Percentiles rank a stretch among this genome's conserved stretches.
These are phyloP conservation scores for Linum usitatissimum DNA, from an alignment of 345 rosid species.

Conservation along the genomic window DNA sequence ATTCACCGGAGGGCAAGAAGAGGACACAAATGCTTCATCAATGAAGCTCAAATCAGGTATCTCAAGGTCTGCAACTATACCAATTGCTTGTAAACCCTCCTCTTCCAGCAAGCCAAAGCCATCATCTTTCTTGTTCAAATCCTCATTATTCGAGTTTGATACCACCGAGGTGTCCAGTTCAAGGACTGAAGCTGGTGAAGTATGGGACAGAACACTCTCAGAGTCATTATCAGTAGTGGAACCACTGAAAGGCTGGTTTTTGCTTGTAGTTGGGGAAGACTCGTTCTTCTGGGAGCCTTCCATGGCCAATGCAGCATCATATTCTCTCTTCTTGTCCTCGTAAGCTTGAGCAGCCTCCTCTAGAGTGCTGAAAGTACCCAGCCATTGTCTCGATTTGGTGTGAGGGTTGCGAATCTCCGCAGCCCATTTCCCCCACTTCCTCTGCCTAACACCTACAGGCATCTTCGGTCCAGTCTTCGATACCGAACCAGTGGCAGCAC, in stretches of 20 bases:
- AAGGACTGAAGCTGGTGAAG: conserved; percentile 41
- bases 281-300: conserved; percentile 25
- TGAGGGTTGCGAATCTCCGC: conserved; percentile 73
- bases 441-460: conserved; percentile 61
- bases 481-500: conserved; percentile 10
- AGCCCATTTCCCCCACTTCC: conserved; percentile 93
- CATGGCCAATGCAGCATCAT: conserved; percentile 20
- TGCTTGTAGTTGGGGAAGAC: conserved; percentile 9
- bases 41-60: conserved; percentile 39
- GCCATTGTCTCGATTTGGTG: conserved; percentile 48
- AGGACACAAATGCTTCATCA: conserved; percentile 26
- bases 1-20: background rate
- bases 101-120: background rate
- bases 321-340: conserved; percentile 51
- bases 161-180: conserved; percentile 38
- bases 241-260: background rate
- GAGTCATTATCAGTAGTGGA: conserved; percentile 28
- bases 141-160: conserved; percentile 15
- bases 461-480: conserved; percentile 5
- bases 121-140: conserved; percentile 9
- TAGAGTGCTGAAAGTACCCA: conserved; percentile 58
- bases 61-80: conserved; percentile 23
- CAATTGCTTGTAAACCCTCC: conserved; percentile 5
- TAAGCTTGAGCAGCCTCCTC: conserved; percentile 79
- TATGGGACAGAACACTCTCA: conserved; percentile 40